These are phyloP conservation scores for Staphylotrichum longicolle DNA, from an alignment of 495 filamentous ascomycete species.

Conservation along the genomic window DNA sequence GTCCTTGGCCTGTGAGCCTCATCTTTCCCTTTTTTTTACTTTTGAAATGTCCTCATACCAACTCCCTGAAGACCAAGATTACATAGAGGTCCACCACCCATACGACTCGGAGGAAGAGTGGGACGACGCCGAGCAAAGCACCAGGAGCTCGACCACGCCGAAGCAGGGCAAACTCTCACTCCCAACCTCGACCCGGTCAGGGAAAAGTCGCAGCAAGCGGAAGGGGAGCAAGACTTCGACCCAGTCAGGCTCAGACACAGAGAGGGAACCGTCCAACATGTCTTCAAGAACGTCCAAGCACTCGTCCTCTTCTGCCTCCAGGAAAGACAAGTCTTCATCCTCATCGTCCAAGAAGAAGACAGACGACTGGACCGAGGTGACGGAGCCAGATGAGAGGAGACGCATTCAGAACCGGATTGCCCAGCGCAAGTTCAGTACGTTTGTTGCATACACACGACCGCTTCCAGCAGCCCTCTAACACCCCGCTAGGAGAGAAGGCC, in stretches of 20 bases:
- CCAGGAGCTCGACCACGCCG: constrained; percentile 5
- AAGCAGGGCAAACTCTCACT: constrained; percentile 16
- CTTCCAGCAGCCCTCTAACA: constrained; percentile 22
- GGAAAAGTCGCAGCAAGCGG: constrained; percentile 19
- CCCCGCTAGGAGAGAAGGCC: constrained; percentile 54
- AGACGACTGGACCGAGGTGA: constrained; percentile 60
- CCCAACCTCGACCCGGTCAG: constrained; percentile 17
- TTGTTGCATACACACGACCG: background rate
- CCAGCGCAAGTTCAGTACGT: constrained; percentile 60
- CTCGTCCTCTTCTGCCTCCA: constrained; percentile 32
- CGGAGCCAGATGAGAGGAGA: constrained; percentile 57
- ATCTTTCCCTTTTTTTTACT: constrained; percentile 11
- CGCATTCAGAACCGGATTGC: constrained; percentile 62
- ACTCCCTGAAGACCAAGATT: constrained; percentile 30
- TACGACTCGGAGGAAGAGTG: background rate
- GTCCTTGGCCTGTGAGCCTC: constrained; percentile 28
- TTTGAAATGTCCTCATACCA: constrained; percentile 34
- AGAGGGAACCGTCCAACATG: constrained; percentile 35
- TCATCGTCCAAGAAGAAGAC: constrained; percentile 40
- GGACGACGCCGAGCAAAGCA: constrained; percentile 15
- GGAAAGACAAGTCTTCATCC: constrained; percentile 36
- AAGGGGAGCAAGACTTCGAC: constrained; percentile 20
- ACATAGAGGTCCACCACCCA: constrained; percentile 15
- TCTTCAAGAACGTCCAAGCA: constrained; percentile 36
- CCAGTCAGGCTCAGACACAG: constrained; percentile 36